phyloP scores from a whole-genome alignment of 352 stramenopile genomes.

The Pythium grandisporangium region DNA sequence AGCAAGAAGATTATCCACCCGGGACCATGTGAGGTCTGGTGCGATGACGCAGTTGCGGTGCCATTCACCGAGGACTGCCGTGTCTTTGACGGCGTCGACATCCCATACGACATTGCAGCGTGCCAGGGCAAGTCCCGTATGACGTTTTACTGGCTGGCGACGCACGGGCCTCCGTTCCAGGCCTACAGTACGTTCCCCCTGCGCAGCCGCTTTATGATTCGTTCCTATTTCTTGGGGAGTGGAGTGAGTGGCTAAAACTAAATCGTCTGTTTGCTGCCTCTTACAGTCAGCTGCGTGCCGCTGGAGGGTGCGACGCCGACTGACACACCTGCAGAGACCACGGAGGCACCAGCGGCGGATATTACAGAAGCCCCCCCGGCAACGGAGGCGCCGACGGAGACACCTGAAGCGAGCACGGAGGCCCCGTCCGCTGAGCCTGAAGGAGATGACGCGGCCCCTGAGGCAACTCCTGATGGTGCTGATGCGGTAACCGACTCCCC shows the following conservation, averaged over 20 bases:
- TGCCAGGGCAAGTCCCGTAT: constrained; percentile 27
- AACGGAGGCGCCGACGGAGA: too few relatives aligned
- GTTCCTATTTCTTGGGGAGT: too few relatives aligned
- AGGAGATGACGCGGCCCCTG: too few relatives aligned
- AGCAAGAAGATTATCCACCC: constrained; percentile 9
- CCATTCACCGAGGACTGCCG: constrained; percentile 26
- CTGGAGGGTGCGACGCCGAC: background rate
- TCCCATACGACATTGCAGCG: constrained; percentile 28
- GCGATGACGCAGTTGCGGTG: constrained; percentile 28
- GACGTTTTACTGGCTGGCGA: constrained; percentile 42
- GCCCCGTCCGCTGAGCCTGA: too few relatives aligned
- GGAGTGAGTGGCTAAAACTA: too few relatives aligned
- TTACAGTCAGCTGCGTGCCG: constrained; percentile 5
- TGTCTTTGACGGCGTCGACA: background rate
- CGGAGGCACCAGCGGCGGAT: background rate
- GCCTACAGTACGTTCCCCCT: too few relatives aligned
- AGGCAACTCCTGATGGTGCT: too few relatives aligned
- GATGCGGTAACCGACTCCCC: too few relatives aligned
- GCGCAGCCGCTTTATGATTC: too few relatives aligned
- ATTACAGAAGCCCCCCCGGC: too few relatives aligned
- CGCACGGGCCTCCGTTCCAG: constrained; percentile 35
- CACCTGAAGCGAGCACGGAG: too few relatives aligned
- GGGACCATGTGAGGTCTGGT: constrained; percentile 35
- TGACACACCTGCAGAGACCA: background rate
- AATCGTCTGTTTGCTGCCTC: too few relatives aligned